Conservation (phyloP, 768 basidiomycete genomes). For the Xerocomellus amylosporus region DNA sequence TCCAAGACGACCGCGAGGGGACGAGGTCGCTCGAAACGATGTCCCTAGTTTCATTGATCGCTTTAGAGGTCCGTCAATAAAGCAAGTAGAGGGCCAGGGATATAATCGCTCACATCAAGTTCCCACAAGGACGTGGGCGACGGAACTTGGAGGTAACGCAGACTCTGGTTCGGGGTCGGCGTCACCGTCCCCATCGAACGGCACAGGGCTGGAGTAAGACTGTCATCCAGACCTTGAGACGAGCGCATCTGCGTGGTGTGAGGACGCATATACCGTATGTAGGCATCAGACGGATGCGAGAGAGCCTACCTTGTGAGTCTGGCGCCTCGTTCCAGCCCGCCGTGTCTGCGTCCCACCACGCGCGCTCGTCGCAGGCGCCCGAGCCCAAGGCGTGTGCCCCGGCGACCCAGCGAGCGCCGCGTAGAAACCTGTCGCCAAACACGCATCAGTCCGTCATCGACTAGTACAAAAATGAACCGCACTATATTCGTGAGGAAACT, state of each 20-base stretch:
- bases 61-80: neutral
- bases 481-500: slow-evolving; percentile 26
- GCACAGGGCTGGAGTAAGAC: neutral
- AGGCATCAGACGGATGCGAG: too few species aligned
- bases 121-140: slow-evolving; percentile 14
- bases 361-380: neutral
- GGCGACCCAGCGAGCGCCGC: slow-evolving; percentile 21
- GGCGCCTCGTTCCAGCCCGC: neutral
- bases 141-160: slow-evolving; percentile 17
- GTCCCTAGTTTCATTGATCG: neutral
- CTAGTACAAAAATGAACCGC: neutral
- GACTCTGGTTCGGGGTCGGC: neutral
- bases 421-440: slow-evolving; percentile 17
- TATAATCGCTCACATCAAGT: slow-evolving; percentile 1
- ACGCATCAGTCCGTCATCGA: neutral
- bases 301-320: neutral
- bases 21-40: slow-evolving; percentile 11
- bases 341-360: neutral
- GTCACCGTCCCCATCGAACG: neutral
- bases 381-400: slow-evolving; percentile 14
- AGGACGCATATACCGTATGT: neutral
- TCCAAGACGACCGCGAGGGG: slow-evolving; percentile 14
- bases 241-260: neutral
- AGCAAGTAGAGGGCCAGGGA: too few species aligned
- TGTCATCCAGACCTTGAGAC: neutral